Base-by-base conservation (phyloP, 345 rosid species). In the Lenwebbia sp. region DNA sequence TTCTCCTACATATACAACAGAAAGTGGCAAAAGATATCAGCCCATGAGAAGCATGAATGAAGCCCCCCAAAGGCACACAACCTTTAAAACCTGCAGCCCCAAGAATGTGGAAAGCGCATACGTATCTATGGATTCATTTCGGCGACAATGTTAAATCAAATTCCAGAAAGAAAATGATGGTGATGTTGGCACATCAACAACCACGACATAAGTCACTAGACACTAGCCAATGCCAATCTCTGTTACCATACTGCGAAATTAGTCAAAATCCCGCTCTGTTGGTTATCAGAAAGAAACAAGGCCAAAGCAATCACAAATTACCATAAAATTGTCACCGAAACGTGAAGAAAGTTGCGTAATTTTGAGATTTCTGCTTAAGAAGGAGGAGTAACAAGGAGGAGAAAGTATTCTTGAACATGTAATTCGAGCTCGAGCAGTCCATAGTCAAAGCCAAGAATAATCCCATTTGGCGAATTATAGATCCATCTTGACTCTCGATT, bases 1-100 rank as follows among this genome's bases (percentile, higher is more conserved):
- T 94, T 87, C 94, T 95, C 92, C 97, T 94, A 22, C 65, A 51
- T 82, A 65, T 83, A 65, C 23, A 8, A 65, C 76, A 17, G 44
- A 65, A 9, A 65, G 25, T 15, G 75, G 76, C 76, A 65, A 33
- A 65, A 65, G 44, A 33, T 44, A 33, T 33, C 44, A 33, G 76
- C 76, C 78, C 4, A 33, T 65, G 78, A 65, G 37, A 65, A 65
- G 78, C 78, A 33, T 65, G 78, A 33, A 33, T 8, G 78, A 65
- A 65, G 25, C 44, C 44, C 44, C 41, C 78, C 78, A 65, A 9
- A 65, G 7, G 44, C 78, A 33, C 25, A 65, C 78, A 21, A 33
- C 78, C 44, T 65, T 65, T 33, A 33, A 65, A 65, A 33, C 78
- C 78, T 65, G 44, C 37, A 65, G 3, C 44, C 11, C 78, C 40